Evolutionary conservation across 495 filamentous ascomycete species (phyloP).

Genomic region (Neurospora sp.): DNA sequence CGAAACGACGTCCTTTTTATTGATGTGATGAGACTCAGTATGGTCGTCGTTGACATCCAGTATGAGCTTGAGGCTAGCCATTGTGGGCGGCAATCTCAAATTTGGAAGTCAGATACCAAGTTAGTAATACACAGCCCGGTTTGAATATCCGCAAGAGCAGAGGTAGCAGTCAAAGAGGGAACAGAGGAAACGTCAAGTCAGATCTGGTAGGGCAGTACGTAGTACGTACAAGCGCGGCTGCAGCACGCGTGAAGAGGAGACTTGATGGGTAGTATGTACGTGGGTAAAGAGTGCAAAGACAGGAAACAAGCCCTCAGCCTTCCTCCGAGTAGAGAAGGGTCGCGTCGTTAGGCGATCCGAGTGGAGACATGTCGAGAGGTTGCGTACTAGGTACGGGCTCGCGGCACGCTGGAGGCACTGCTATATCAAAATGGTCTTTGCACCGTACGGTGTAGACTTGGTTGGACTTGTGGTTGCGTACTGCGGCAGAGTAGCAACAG

Average conservation of each 20-base stretch:
- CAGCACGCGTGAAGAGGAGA: slow-evolving; percentile 10
- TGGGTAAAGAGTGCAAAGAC: slow-evolving; percentile 3
- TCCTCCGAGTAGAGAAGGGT: not conserved
- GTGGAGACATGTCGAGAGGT: slow-evolving; percentile 1
- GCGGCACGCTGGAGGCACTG: slow-evolving; percentile 31
- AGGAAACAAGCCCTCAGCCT: slow-evolving; percentile 11
- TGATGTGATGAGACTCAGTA: slow-evolving; percentile 23
- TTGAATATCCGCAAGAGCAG: slow-evolving; percentile 16
- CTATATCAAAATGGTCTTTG: slow-evolving; percentile 34
- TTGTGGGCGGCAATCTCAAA: slow-evolving; percentile 30
- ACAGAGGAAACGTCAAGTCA: slow-evolving; percentile 11
- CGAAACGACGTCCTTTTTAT: slow-evolving; percentile 29
- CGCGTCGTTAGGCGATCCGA: slow-evolving; percentile 3
- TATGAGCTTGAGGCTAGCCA: slow-evolving; percentile 39
- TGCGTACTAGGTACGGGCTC: slow-evolving; percentile 6
- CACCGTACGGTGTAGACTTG: not conserved
- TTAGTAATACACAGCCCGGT: slow-evolving; percentile 29
- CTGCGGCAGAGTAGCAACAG: slow-evolving; percentile 4
- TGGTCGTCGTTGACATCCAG: slow-evolving; percentile 36
- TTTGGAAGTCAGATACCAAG: slow-evolving; percentile 31
- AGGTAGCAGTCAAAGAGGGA: slow-evolving; percentile 19
- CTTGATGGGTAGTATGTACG: slow-evolving; percentile 8
- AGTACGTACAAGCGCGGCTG: slow-evolving; percentile 27
- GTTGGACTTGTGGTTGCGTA: not conserved
- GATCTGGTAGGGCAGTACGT: slow-evolving; percentile 1